Percentiles rank a stretch among this genome's conserved stretches.
Conservation (phyloP, 257 asterid genomes). For the Misopates orontium region DNA sequence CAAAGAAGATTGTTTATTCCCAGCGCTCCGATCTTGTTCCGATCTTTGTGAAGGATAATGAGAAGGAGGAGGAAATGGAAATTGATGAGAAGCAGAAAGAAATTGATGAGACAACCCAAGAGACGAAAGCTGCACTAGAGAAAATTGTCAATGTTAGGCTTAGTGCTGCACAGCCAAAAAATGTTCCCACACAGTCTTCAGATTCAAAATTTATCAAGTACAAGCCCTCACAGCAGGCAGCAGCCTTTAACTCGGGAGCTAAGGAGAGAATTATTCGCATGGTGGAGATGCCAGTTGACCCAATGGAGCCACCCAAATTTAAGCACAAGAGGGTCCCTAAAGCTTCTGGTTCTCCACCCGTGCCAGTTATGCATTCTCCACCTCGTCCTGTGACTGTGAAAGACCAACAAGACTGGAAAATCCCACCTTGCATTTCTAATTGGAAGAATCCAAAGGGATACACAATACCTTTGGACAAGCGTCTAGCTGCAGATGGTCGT, state of each 20-base stretch:
- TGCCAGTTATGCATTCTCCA: slow-evolving; percentile 93
- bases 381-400: slow-evolving; percentile 87
- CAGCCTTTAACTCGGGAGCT: slow-evolving; percentile 91
- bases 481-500: slow-evolving; percentile 91
- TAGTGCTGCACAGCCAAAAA: slow-evolving; percentile 94
- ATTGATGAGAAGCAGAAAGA: slow-evolving; percentile 77
- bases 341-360: slow-evolving; percentile 97
- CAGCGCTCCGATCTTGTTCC: slow-evolving; percentile 80
- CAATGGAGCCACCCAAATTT: slow-evolving; percentile 87
- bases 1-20: slow-evolving; percentile 79
- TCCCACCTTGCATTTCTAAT: slow-evolving; percentile 89
- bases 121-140: slow-evolving; percentile 86
- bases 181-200: slow-evolving; percentile 61
- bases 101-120: slow-evolving; percentile 72
- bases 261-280: slow-evolving; percentile 86
- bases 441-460: slow-evolving; percentile 97
- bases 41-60: slow-evolving; percentile 57
- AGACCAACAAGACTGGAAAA: slow-evolving; percentile 90
- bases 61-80: slow-evolving; percentile 57
- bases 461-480: slow-evolving; percentile 91
- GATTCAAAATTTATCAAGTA: slow-evolving; percentile 85
- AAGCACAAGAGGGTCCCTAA: slow-evolving; percentile 88
- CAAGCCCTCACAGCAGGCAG: slow-evolving; percentile 90
- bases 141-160: slow-evolving; percentile 83
- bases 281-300: slow-evolving; percentile 94